Evolutionary conservation across 2,329 filamentous ascomycete species (phyloP).

Genomic region (Xylaria sp.): DNA sequence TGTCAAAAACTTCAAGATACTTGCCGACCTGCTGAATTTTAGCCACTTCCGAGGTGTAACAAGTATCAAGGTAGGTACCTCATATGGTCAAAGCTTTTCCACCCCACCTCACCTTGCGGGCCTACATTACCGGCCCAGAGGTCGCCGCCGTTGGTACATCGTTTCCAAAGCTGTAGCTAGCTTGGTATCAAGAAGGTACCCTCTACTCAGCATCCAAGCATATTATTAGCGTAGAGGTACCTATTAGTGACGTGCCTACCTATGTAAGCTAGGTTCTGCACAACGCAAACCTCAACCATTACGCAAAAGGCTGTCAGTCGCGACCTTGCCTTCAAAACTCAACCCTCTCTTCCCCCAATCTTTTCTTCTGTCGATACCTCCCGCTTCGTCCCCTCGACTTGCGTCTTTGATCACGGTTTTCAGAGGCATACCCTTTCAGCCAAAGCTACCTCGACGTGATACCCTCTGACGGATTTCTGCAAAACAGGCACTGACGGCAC

Average conservation of each 20-base stretch:
- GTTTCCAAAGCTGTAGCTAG: not conserved
- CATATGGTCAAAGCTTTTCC: conserved; percentile 24
- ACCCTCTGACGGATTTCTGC: conserved; percentile 23
- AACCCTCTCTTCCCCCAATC: conserved; percentile 31
- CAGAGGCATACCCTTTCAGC: conserved; percentile 10
- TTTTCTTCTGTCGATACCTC: conserved; percentile 18
- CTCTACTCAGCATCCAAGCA: not conserved
- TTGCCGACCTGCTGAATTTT: not conserved
- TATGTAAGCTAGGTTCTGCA: conserved; percentile 13
- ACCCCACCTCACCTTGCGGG: conserved; percentile 14
- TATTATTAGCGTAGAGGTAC: conserved; percentile 17
- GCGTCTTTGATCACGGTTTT: conserved; percentile 17
- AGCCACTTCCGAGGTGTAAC: not conserved
- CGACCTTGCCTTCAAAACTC: conserved; percentile 30
- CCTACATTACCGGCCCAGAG: not conserved
- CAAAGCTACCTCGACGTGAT: conserved; percentile 8
- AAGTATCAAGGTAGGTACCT: not conserved
- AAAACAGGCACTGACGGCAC: conserved; percentile 42
- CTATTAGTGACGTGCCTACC: conserved; percentile 15
- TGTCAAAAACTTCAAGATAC: not conserved
- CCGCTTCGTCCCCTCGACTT: conserved; percentile 12
- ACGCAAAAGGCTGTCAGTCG: conserved; percentile 37
- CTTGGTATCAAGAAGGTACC: not conserved
- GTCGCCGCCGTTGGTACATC: not conserved
- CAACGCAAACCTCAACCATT: conserved; percentile 37